Evolutionary conservation across 805 yeast species (phyloP).

Genomic region (Wickerhamia fluorescens): DNA sequence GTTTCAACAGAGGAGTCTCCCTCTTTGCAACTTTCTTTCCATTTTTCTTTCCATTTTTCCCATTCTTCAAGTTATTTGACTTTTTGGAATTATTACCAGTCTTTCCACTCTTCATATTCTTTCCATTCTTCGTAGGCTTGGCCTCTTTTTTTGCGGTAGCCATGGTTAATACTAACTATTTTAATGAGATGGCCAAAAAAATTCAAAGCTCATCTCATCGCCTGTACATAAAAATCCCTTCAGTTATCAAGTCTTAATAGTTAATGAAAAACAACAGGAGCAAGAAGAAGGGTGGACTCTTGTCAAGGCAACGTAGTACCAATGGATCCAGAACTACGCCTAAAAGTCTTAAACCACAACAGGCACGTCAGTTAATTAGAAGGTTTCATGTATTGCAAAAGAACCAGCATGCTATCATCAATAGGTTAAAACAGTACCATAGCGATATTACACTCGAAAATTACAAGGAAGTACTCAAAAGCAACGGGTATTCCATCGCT

Average conservation of each 20-base stretch:
- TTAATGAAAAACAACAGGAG: neutral
- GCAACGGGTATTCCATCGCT: neutral
- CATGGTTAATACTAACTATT: no score
- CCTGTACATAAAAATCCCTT: no score
- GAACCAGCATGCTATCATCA: slow-evolving; percentile 38
- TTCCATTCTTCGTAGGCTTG: no score
- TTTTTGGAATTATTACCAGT: slow-evolving; percentile 1
- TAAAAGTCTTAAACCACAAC: slow-evolving; percentile 52
- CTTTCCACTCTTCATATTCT: slow-evolving; percentile 1
- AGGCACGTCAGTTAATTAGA: slow-evolving; percentile 71
- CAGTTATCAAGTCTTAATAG: no score
- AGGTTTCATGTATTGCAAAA: slow-evolving; percentile 68
- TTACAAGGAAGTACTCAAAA: slow-evolving; percentile 4
- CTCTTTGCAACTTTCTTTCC: slow-evolving; percentile 6
- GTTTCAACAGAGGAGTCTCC: slow-evolving; percentile 20
- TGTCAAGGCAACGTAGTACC: slow-evolving; percentile 26
- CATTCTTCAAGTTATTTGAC: slow-evolving; percentile 1
- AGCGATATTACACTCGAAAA: slow-evolving; percentile 3
- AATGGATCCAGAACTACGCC: slow-evolving; percentile 30
- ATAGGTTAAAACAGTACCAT: slow-evolving; percentile 13
- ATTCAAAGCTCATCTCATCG: slow-evolving; percentile 1
- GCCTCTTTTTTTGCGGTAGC: no score
- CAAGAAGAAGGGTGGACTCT: slow-evolving; percentile 15
- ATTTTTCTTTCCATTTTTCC: slow-evolving; percentile 3
- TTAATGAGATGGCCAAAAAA: no score